phyloP scores from a whole-genome alignment of 805 yeast species.

The Nakazawaea laoshanensis region DNA sequence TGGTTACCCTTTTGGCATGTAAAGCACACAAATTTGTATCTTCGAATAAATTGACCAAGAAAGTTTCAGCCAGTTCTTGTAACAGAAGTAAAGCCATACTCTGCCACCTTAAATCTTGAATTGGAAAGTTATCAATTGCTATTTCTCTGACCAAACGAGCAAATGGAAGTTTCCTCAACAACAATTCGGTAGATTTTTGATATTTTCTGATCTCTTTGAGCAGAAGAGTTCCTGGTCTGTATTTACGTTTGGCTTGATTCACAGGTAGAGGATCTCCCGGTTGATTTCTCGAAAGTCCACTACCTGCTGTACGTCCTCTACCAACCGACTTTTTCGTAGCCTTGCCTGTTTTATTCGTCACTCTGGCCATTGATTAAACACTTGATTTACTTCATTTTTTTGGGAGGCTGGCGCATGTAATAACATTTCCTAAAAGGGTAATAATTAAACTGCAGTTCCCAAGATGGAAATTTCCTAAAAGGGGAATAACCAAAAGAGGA shows the following conservation, averaged over 20 bases:
- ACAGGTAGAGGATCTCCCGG: constrained; percentile 45
- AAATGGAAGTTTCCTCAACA: constrained; percentile 67
- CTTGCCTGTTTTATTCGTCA: constrained; percentile 2
- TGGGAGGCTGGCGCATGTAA: constrained; percentile 1
- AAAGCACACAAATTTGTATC: constrained; percentile 73
- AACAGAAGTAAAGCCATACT: constrained; percentile 68
- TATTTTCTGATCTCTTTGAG: constrained; percentile 59
- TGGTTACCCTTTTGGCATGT: constrained; percentile 78
- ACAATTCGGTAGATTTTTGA: constrained; percentile 59
- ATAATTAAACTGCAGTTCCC: too few species aligned
- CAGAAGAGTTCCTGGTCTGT: constrained; percentile 60
- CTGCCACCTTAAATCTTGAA: constrained; percentile 68
- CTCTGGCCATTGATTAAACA: not conserved
- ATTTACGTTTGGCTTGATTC: constrained; percentile 27
- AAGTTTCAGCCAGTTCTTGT: constrained; percentile 80
- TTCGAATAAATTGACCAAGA: constrained; percentile 61
- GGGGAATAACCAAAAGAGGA: too few species aligned
- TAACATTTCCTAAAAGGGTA: constrained; percentile 2
- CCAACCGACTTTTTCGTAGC: not conserved
- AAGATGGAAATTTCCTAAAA: not conserved
- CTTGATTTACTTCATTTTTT: not conserved
- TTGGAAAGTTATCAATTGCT: constrained; percentile 51
- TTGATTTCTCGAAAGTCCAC: constrained; percentile 36
- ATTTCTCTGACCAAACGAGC: constrained; percentile 71
- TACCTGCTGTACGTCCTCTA: constrained; percentile 1